Evolutionary conservation across 345 rosid genomes (phyloP).

Genomic region (Heritiera fomes): DNA sequence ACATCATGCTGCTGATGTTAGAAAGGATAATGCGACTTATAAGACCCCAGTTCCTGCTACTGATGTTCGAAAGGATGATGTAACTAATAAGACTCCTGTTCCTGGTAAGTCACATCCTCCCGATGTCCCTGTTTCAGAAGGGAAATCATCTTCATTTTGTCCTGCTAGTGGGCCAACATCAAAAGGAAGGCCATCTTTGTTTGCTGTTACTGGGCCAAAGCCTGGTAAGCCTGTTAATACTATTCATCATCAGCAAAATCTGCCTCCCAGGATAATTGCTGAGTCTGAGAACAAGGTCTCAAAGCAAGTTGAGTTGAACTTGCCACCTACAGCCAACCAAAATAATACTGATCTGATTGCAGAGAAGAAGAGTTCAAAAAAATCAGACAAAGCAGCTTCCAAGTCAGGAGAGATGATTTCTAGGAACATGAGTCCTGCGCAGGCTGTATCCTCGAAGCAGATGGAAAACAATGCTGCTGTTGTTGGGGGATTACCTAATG

Average conservation of each 20-base stretch:
- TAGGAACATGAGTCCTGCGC: slow-evolving; percentile 41
- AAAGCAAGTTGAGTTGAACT: slow-evolving; percentile 76
- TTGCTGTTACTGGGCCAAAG: slow-evolving; percentile 39
- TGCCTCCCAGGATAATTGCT: slow-evolving; percentile 32
- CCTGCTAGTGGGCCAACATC: slow-evolving; percentile 35
- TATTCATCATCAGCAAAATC: slow-evolving; percentile 41
- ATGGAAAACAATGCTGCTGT: slow-evolving; percentile 38
- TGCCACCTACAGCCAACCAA: slow-evolving; percentile 59
- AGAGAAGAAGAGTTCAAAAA: slow-evolving; percentile 44
- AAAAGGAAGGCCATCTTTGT: slow-evolving; percentile 42
- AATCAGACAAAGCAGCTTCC: slow-evolving; percentile 36
- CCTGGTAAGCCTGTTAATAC: slow-evolving; percentile 27
- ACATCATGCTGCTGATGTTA: slow-evolving; percentile 31
- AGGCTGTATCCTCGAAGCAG: slow-evolving; percentile 44
- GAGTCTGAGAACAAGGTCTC: slow-evolving; percentile 54
- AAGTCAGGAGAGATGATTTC: slow-evolving; percentile 40
- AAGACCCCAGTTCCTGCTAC: slow-evolving; percentile 34
- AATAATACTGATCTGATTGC: slow-evolving; percentile 38
- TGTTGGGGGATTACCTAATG: slow-evolving; percentile 55
- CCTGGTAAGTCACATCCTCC: slow-evolving; percentile 37
- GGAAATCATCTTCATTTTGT: slow-evolving; percentile 40
- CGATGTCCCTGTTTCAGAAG: slow-evolving; percentile 36
- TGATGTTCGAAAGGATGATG: slow-evolving; percentile 30
- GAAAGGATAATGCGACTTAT: slow-evolving; percentile 33
- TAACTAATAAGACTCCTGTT: slow-evolving; percentile 34